These are phyloP conservation scores for Paxillus involutus DNA, from an alignment of 768 basidiomycete species.

Conservation along the genomic window DNA sequence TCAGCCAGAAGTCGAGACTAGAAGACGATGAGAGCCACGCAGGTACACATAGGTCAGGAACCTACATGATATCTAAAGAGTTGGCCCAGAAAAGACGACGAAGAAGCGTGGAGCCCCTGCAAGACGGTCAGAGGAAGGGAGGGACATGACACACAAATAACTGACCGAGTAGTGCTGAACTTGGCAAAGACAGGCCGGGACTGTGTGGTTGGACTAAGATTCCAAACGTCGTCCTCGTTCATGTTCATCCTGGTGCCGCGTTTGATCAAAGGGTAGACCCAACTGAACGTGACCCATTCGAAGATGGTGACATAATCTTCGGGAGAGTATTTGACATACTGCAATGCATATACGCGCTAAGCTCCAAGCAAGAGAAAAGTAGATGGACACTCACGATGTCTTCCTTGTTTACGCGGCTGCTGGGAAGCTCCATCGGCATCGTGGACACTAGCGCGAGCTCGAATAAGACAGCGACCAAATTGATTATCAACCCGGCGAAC, in stretches of 20 bases:
- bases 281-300: conserved; percentile 71
- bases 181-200: conserved; percentile 62
- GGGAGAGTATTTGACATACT: conserved; percentile 38
- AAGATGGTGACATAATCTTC: conserved; percentile 77
- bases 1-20: conserved; percentile 66
- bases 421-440: conserved; percentile 73
- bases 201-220: conserved; percentile 65
- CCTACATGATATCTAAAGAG: conserved; percentile 43
- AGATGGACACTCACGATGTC: conserved; percentile 55
- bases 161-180: conserved; percentile 34
- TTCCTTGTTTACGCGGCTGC: conserved; percentile 44
- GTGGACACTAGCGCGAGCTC: conserved; percentile 49
- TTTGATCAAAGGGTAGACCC: conserved; percentile 67
- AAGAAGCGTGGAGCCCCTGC: conserved; percentile 35
- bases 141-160: neutral
- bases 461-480: conserved; percentile 43
- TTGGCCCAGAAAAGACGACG: conserved; percentile 45
- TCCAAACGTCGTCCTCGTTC: conserved; percentile 71
- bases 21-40: neutral
- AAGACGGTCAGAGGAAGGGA: neutral
- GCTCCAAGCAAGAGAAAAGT: neutral
- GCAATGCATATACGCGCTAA: neutral
- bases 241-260: conserved; percentile 53
- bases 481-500: conserved; percentile 31
- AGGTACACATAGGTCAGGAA: neutral